Percentiles rank a stretch among this genome's conserved stretches.
Conservation (phyloP, 768 basidiomycete genomes). For the Hygrophorus russula region DNA sequence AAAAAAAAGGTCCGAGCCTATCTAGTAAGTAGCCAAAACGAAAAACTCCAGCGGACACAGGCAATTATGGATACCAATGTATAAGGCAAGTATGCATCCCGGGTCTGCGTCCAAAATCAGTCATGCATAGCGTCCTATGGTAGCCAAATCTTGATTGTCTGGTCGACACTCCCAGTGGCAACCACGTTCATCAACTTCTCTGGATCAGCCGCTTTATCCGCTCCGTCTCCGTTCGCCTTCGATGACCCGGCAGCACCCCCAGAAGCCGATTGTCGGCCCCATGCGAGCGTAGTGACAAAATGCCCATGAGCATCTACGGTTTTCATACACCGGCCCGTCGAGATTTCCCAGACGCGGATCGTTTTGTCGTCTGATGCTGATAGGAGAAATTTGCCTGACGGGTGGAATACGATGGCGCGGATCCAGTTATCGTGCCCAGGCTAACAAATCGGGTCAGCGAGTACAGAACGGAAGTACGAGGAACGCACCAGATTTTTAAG, state of each 20-base stretch:
- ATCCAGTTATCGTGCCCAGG: constrained; percentile 88
- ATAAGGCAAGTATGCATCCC: not conserved
- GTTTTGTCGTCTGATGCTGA: constrained; percentile 91
- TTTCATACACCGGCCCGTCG: constrained; percentile 76
- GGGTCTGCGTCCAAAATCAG: not conserved
- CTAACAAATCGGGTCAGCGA: constrained; percentile 18
- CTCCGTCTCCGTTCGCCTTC: constrained; percentile 18
- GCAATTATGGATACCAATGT: no score
- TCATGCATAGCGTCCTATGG: constrained; percentile 24
- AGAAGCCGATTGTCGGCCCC: constrained; percentile 53
- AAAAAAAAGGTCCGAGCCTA: constrained; percentile 1
- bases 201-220: constrained; percentile 21
- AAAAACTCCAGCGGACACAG: constrained; percentile 1
- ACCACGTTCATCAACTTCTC: constrained; percentile 62
- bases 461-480: constrained; percentile 4
- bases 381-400: constrained; percentile 80
- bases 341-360: constrained; percentile 82
- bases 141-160: constrained; percentile 55
- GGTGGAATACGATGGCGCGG: constrained; percentile 80
- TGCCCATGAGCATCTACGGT: constrained; percentile 81
- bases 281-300: constrained; percentile 72
- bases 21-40: not conserved
- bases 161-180: constrained; percentile 59
- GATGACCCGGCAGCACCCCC: constrained; percentile 24
- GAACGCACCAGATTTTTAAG: constrained; percentile 59